Evolutionary conservation across 306 rosid genomes (phyloP).

Genomic region (Dalbergia cochinchinensis): DNA sequence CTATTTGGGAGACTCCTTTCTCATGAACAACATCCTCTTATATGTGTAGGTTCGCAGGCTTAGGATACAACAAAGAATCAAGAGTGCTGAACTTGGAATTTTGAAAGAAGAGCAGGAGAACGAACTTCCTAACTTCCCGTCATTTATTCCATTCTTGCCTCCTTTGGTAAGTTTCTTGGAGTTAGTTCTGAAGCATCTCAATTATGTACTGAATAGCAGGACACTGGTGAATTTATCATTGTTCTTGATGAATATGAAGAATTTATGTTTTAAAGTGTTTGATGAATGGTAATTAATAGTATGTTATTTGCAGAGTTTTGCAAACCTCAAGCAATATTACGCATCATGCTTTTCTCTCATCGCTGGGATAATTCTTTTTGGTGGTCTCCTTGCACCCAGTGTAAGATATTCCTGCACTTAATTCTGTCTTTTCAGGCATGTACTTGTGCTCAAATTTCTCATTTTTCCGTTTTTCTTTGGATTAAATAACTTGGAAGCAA

Average conservation of each 20-base stretch:
- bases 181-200: constrained; percentile 18
- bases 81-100: constrained; percentile 78
- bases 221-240: constrained; percentile 17
- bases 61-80: constrained; percentile 91
- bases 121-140: constrained; percentile 93
- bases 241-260: constrained; percentile 28
- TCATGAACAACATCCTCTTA: constrained; percentile 15
- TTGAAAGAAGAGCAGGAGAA: constrained; percentile 73
- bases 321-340: constrained; percentile 88
- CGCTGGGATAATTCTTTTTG: constrained; percentile 81
- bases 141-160: constrained; percentile 98
- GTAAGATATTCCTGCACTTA: constrained; percentile 60
- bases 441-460: neutral
- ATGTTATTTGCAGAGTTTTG: constrained; percentile 76
- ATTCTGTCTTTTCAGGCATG: constrained; percentile 24
- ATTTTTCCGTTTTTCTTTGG: too few relatives aligned
- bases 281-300: constrained; percentile 38
- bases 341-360: constrained; percentile 88
- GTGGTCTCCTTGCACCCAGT: constrained; percentile 93
- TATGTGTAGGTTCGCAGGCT: constrained; percentile 89
- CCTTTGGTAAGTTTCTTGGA: constrained; percentile 75
- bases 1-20: neutral
- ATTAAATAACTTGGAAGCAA: neutral
- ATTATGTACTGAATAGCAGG: constrained; percentile 7
- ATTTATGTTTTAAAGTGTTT: constrained; percentile 9